Evolutionary conservation across 768 basidiomycete genomes (phyloP), one percentile per base, ranked within the genome.

Genomic region (Suillus weaverae): DNA sequence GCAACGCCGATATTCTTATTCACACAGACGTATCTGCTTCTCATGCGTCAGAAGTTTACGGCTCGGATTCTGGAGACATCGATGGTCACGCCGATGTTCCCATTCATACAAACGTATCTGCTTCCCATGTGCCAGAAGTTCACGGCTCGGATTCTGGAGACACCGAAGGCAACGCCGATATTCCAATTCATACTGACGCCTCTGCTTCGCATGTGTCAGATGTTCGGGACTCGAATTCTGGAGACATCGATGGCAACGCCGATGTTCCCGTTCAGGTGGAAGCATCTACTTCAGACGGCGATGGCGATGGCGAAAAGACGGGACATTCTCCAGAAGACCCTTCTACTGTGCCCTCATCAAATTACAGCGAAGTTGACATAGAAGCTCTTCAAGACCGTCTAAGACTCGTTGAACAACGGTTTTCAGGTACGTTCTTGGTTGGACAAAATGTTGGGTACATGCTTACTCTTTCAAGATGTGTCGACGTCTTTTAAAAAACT

Each of bases 401-500:
- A 64, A 87, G 84, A 71, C 79, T 89, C 43, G 83, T 93, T 3
- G 91, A 94, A 69, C 86, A 91, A 72, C 83, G 89, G n/a, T 93
- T 94, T 71, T 69, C 86, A 66, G 91, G 92, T 89, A 66, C 74
- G 30, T 54, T 43, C 22, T 6, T 65, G 20, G 57, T 55, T n/a
- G 38, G 61, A 20, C 64, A 36, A 59, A 60, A 43, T n/a, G 36
- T 53, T 43, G 39, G 26, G 38, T 67, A 59, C 63, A 60, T 65
- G 16, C 62, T 44, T 30, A 30, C 39, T 11, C 53, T 61, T 70
- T 60, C n/a, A 57, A 94, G 93, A 93, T 71, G 85, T 94, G 3
- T 91, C 92, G 11, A 84, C 81, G 4, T 92, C 92, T 13, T 92
- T 90, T 79, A 89, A 90, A 73, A 82, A 84, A 67, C 78, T 95